Evolutionary conservation across 305 asterid genomes (phyloP).

Genomic region (Ajuga reptans): DNA sequence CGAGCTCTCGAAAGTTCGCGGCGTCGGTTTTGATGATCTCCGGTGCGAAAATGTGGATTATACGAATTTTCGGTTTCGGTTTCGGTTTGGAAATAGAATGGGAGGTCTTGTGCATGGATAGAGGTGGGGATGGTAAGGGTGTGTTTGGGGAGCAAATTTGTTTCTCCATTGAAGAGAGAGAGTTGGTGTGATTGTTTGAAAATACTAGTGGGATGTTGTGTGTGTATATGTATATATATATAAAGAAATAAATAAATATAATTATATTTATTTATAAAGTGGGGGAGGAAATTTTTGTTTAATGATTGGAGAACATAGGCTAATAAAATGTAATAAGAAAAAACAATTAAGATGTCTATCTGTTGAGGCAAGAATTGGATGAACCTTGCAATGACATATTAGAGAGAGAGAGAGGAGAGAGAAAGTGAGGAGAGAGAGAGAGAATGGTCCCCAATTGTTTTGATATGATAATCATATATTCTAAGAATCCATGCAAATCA

Average conservation of each 20-base stretch:
- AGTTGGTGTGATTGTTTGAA: conserved; percentile 29
- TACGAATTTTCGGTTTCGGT: conserved; percentile 66
- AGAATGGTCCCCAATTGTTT: conserved; percentile 41
- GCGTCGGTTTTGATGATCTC: conserved; percentile 87
- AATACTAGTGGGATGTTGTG: neutral
- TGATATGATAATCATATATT: conserved; percentile 21
- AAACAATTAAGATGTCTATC: conserved; percentile 19
- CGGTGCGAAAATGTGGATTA: conserved; percentile 92
- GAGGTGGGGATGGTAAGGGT: conserved; percentile 21
- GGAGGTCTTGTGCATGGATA: conserved; percentile 46
- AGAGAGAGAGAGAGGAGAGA: conserved; percentile 9
- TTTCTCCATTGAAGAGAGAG: conserved; percentile 28
- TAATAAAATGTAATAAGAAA: neutral
- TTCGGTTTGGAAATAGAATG: conserved; percentile 52
- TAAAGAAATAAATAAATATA: conserved; percentile 20
- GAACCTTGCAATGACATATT: conserved; percentile 45
- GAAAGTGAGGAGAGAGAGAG: conserved; percentile 14
- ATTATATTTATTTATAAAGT: too few relatives aligned
- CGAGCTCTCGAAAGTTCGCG: conserved; percentile 68
- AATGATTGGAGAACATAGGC: conserved; percentile 22
- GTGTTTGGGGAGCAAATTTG: conserved; percentile 26
- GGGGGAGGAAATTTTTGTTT: conserved; percentile 16
- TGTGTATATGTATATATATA: conserved; percentile 9
- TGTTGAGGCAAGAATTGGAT: conserved; percentile 52
- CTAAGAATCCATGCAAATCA: conserved; percentile 29